Conservation (phyloP, 1,284 basidiomycete species). For the Sporisorium iseilematis-ciliati region DNA sequence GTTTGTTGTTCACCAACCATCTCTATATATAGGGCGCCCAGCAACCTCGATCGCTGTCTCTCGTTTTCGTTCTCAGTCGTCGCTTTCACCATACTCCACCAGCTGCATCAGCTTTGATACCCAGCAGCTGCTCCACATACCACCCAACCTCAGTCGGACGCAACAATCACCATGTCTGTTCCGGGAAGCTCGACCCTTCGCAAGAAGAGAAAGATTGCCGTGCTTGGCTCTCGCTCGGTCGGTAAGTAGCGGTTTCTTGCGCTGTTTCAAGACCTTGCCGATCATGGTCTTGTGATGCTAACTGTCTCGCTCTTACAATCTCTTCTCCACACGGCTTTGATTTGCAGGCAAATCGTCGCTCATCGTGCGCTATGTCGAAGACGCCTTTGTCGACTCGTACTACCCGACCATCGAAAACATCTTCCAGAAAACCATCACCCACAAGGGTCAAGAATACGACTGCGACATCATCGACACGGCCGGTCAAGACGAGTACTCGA, state of each 20-base stretch:
- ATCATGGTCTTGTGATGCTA: not conserved
- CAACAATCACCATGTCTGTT: slow-evolving; percentile 42
- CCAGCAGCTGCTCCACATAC: not conserved
- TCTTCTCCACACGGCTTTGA: too few species aligned
- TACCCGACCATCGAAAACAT: slow-evolving; percentile 95
- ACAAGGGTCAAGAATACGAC: slow-evolving; percentile 87
- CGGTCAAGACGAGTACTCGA: slow-evolving; percentile 90
- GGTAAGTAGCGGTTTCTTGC: slow-evolving; percentile 41
- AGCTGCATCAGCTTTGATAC: not conserved
- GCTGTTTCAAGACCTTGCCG: not conserved
- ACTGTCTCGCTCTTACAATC: not conserved
- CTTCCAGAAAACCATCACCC: slow-evolving; percentile 84
- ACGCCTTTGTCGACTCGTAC: slow-evolving; percentile 79
- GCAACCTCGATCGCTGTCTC: too few species aligned
- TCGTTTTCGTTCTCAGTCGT: not conserved
- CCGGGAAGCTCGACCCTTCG: slow-evolving; percentile 54
- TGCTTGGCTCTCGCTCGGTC: slow-evolving; percentile 68
- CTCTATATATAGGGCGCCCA: too few species aligned
- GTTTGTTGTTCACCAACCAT: too few species aligned
- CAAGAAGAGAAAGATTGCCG: slow-evolving; percentile 69
- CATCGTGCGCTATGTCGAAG: slow-evolving; percentile 69
- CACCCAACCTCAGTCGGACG: not conserved
- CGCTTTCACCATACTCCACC: not conserved
- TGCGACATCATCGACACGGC: slow-evolving; percentile 99
- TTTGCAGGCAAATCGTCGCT: slow-evolving; percentile 81